These are phyloP conservation scores for Fusarium fujikuroi DNA, from an alignment of 2,329 filamentous ascomycete genomes.

Conservation along the genomic window DNA sequence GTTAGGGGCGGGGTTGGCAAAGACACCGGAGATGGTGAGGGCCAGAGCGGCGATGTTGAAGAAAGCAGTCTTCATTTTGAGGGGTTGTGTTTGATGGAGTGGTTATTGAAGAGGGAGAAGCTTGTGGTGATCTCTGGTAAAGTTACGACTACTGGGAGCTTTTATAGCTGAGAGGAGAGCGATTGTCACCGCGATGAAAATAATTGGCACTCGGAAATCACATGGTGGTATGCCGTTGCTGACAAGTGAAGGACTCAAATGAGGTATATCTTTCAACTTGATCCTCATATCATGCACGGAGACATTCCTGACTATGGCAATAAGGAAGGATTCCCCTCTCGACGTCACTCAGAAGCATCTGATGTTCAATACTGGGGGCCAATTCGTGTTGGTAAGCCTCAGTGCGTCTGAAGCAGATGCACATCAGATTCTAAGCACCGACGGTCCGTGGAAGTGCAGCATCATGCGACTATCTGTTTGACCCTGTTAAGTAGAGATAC, in stretches of 20 bases:
- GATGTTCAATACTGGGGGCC: neutral
- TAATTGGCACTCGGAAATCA: neutral
- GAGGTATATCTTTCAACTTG: neutral
- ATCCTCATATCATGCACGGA: neutral
- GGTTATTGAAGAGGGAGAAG: neutral
- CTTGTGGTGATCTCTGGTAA: neutral
- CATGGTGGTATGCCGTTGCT: neutral
- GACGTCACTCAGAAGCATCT: neutral
- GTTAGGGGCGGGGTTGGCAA: neutral
- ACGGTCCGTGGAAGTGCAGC: neutral
- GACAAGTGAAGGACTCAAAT: neutral
- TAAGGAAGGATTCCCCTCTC: neutral
- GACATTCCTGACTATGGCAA: neutral
- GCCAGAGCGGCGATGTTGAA: neutral
- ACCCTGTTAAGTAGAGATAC: accelerated
- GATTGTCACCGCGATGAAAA: neutral
- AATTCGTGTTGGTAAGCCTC: neutral
- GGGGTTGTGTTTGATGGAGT: neutral
- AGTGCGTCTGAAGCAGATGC: neutral
- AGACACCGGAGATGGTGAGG: neutral
- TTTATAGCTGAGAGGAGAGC: neutral
- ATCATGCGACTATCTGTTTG: neutral
- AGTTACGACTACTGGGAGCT: neutral
- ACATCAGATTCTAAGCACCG: neutral
- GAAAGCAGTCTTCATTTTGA: neutral